These are phyloP conservation scores for Warburgia ugandensis DNA, from an alignment of 164 flowering plant species.

Conservation along the genomic window DNA sequence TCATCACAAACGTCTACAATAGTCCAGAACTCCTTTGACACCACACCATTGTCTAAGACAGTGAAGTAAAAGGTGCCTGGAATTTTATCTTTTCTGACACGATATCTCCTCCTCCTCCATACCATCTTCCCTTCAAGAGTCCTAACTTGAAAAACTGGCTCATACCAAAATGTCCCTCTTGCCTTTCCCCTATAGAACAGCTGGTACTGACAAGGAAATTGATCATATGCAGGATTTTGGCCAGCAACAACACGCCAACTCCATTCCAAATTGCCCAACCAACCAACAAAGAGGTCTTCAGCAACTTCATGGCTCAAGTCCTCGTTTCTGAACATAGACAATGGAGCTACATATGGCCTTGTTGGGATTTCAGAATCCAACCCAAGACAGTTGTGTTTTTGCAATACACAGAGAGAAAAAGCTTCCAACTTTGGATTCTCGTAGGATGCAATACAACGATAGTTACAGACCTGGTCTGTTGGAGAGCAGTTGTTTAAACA, in stretches of 20 bases:
- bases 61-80: constrained; percentile 81
- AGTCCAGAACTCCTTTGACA: constrained; percentile 93
- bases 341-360: constrained; percentile 64
- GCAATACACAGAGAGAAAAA: constrained; percentile 83
- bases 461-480: constrained; percentile 91
- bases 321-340: constrained; percentile 48
- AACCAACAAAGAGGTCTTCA: constrained; percentile 90
- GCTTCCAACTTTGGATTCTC: constrained; percentile 81
- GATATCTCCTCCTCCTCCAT: constrained; percentile 82
- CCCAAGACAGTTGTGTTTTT: constrained; percentile 80
- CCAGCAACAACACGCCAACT: constrained; percentile 98
- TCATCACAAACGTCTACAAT: constrained; percentile 80
- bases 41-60: constrained; percentile 94
- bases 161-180: constrained; percentile 92
- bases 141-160: constrained; percentile 85
- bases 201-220: constrained; percentile 96
- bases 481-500: constrained; percentile 90
- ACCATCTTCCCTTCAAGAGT: constrained; percentile 69
- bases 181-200: constrained; percentile 89
- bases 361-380: constrained; percentile 77
- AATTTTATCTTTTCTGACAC: constrained; percentile 63
- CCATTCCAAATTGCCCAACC: constrained; percentile 83
- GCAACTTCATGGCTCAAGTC: constrained; percentile 62
- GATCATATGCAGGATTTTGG: constrained; percentile 98
- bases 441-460: constrained; percentile 84